These are phyloP conservation scores for Metschnikowia amazonensis DNA, from an alignment of 805 yeast genomes.

Conservation along the genomic window DNA sequence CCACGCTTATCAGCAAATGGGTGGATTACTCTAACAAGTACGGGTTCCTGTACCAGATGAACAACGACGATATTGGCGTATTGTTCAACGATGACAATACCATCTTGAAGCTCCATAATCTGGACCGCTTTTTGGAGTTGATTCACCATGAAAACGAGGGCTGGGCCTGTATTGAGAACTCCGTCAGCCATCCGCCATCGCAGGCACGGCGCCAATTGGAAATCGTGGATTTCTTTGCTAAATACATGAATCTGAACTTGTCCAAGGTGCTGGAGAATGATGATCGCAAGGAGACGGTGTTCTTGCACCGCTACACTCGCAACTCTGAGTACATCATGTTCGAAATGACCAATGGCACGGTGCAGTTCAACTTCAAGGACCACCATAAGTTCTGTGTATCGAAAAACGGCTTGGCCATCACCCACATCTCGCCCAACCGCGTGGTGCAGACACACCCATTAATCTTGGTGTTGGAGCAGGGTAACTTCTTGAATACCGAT, in stretches of 20 bases:
- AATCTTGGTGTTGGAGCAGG: conserved; percentile 40
- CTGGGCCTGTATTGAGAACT: conserved; percentile 45
- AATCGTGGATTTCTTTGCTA: conserved; percentile 82
- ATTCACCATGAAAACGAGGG: conserved; percentile 42
- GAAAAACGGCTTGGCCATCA: conserved; percentile 68
- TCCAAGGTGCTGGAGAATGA: conserved; percentile 71
- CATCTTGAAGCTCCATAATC: conserved; percentile 64
- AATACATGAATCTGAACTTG: conserved; percentile 87
- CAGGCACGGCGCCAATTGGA: conserved; percentile 69
- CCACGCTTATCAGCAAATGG: conserved; percentile 87
- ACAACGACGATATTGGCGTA: conserved; percentile 88
- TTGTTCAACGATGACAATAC: conserved; percentile 82
- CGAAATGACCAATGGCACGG: conserved; percentile 85
- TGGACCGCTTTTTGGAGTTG: conserved; percentile 64
- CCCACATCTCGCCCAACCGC: conserved; percentile 77
- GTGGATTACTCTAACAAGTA: conserved; percentile 95
- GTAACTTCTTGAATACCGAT: conserved; percentile 37
- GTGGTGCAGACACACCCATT: conserved; percentile 65
- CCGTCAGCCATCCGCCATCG: conserved; percentile 40
- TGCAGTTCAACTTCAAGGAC: conserved; percentile 93
- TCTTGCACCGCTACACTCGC: conserved; percentile 79
- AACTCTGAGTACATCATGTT: conserved; percentile 82
- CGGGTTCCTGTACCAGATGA: conserved; percentile 90
- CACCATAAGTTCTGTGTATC: conserved; percentile 86
- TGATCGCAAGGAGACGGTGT: conserved; percentile 63